phyloP scores from a whole-genome alignment of 148 eudicot species.

The Nyssa sinensis region DNA sequence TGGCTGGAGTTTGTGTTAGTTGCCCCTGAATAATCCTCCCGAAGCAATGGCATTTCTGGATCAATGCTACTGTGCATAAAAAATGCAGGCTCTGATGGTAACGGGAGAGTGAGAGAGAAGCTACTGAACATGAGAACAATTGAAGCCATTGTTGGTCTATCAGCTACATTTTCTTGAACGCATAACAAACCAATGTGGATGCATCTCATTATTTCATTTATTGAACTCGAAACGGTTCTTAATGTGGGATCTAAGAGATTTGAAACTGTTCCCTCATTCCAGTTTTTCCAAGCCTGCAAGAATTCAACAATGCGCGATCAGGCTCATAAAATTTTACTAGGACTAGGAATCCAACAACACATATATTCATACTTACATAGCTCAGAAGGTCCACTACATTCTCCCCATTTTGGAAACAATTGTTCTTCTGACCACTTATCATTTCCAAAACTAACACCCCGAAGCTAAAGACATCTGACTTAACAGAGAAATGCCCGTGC shows the following conservation, averaged over 20 bases:
- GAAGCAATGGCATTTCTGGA: neutral
- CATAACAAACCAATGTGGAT: constrained; percentile 33
- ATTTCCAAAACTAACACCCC: constrained; percentile 44
- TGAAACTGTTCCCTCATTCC: constrained; percentile 2
- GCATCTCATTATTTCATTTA: neutral
- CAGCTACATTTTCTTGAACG: constrained; percentile 29
- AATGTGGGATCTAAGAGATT: constrained; percentile 5
- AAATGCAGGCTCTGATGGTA: constrained; percentile 35
- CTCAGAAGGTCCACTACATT: constrained; percentile 23
- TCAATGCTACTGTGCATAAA: neutral
- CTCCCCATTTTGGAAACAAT: neutral
- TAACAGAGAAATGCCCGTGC: constrained; percentile 33
- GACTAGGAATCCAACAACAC: no score
- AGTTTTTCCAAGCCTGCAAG: constrained; percentile 21
- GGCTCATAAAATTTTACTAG: neutral
- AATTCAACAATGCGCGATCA: no score
- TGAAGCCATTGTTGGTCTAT: constrained; percentile 39
- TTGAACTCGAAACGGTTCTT: neutral
- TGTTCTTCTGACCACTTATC: constrained; percentile 39
- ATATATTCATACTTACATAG: constrained; percentile 28
- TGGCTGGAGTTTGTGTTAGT: neutral
- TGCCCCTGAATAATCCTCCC: neutral
- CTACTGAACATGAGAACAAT: constrained; percentile 32
- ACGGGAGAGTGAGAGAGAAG: constrained; percentile 16
- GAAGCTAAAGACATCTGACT: constrained; percentile 47